Base-by-base conservation (phyloP, 1,139 yeast species). In the Debaryomyces robertsiae region DNA sequence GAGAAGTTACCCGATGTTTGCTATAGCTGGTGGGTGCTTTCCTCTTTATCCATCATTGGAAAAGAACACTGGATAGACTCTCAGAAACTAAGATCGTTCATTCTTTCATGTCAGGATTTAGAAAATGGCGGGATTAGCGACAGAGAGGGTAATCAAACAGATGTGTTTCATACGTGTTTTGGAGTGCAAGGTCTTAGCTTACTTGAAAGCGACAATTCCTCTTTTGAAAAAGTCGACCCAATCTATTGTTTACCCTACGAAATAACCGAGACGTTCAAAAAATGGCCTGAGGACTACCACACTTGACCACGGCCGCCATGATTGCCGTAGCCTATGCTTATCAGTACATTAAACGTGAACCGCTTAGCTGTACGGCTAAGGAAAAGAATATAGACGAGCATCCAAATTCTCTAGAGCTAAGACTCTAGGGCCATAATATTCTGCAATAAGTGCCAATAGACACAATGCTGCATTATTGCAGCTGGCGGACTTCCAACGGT, bases 11-110 rank as follows among this genome's bases (percentile, higher is more conserved):
- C 98, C 0, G 99, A 93, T 61, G 96, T 88, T 11, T 93, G 99
- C 60, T 93, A 93, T 59, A 83, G 94, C 56, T 94, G 98, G 98
- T 93, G 98, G 98, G 96, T 90, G 5, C 63, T 91, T 31, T 84
- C 96, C 1, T 77, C 93, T 1, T 65, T 93, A 38, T 77, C 87
- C 0, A 84, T 91, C 40, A 67, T 93, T 18, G 77, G 68, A 0
- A 79, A 76, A 46, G 60, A 81, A 18, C 77, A 84, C 46, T 90
- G 96, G 91, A 84, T 94, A 14, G 84, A 89, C 54, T 71, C 72
- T 31, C 72, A 63, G 2, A 79, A 75, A 52, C 66, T 93, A 40
- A 74, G 77, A 41, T 57, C 61, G 1, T 93, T 89, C 55, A 90
- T 94, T 11, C 62, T 91, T 24, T 60, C 64, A 1, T 84, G 95